phyloP scores from a whole-genome alignment of 148 eudicot genomes.

The Bassia scoparia region DNA sequence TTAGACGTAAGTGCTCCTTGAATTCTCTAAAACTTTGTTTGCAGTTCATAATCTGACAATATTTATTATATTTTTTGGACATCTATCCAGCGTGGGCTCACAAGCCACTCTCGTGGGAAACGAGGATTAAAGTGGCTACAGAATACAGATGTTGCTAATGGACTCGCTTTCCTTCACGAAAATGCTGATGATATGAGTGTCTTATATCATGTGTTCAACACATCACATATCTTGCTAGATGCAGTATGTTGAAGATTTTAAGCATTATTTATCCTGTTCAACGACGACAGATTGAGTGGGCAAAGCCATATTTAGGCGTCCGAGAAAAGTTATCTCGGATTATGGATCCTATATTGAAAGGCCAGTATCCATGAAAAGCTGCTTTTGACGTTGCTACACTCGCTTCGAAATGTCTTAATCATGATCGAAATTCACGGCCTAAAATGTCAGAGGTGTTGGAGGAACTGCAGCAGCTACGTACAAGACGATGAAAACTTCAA shows the following conservation, averaged over 20 bases:
- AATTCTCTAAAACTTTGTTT: too few species aligned
- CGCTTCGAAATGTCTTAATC: conserved; percentile 49
- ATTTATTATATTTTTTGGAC: too few species aligned
- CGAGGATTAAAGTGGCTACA: conserved; percentile 68
- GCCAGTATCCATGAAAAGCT: conserved; percentile 77
- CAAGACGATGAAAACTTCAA: too few species aligned
- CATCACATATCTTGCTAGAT: conserved; percentile 58
- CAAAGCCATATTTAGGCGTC: conserved; percentile 65
- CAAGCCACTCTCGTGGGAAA: conserved; percentile 73
- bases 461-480: conserved; percentile 67
- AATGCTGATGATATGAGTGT: conserved; percentile 52
- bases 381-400: conserved; percentile 55
- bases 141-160: conserved; percentile 82
- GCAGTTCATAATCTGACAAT: too few species aligned
- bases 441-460: conserved; percentile 65
- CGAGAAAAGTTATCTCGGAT: conserved; percentile 61
- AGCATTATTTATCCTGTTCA: neutral
- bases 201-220: conserved; percentile 68
- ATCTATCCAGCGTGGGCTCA: conserved; percentile 79
- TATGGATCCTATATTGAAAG: conserved; percentile 78
- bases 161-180: conserved; percentile 72
- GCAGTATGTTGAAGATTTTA: conserved; percentile 33
- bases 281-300: conserved; percentile 51
- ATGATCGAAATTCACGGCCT: conserved; percentile 57
- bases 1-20: too few species aligned